Percentiles rank a stretch among this genome's conserved stretches.
Conservation (phyloP, 257 asterid species). For the Solanum appendiculatum region DNA sequence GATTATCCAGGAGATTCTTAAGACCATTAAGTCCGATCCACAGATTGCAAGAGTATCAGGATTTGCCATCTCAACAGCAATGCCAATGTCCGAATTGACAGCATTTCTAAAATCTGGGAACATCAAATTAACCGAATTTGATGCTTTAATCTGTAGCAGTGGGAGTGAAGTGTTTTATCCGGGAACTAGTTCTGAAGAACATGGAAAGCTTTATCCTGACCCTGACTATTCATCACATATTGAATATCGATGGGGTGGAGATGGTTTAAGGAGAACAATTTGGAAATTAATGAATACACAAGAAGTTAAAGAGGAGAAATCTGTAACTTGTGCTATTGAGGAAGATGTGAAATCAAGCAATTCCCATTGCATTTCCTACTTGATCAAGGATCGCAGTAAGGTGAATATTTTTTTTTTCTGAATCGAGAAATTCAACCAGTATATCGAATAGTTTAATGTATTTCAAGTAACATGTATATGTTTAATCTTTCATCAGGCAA, state of each 20-base stretch:
- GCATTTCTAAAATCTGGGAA: slow-evolving; percentile 43
- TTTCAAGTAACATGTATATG: not conserved
- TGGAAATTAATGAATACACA: slow-evolving; percentile 58
- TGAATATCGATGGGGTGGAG: slow-evolving; percentile 83
- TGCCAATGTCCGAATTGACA: slow-evolving; percentile 47
- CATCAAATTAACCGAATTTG: slow-evolving; percentile 50
- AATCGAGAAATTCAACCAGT: not conserved
- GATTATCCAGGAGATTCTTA: slow-evolving; percentile 38
- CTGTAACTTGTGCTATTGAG: slow-evolving; percentile 18
- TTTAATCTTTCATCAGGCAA: slow-evolving; percentile 34
- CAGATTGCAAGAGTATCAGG: slow-evolving; percentile 44
- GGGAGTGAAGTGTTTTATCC: slow-evolving; percentile 81
- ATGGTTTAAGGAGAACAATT: slow-evolving; percentile 72
- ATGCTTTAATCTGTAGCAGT: slow-evolving; percentile 73
- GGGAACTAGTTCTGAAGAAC: slow-evolving; percentile 35
- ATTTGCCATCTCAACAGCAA: slow-evolving; percentile 65
- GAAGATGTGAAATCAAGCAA: slow-evolving; percentile 57
- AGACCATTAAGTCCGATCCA: slow-evolving; percentile 48
- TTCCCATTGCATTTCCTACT: slow-evolving; percentile 64
- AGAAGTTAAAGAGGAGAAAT: slow-evolving; percentile 25
- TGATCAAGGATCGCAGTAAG: slow-evolving; percentile 55
- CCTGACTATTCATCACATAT: slow-evolving; percentile 67
- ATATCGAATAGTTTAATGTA: not conserved
- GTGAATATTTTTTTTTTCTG: slow-evolving; percentile 9
- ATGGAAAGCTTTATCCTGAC: slow-evolving; percentile 47